A percentile compares a stretch with the other conserved stretches of the same genome.
phyloP scores from a whole-genome alignment of 106 monocot genomes.

The Phalaenopsis equestris region DNA sequence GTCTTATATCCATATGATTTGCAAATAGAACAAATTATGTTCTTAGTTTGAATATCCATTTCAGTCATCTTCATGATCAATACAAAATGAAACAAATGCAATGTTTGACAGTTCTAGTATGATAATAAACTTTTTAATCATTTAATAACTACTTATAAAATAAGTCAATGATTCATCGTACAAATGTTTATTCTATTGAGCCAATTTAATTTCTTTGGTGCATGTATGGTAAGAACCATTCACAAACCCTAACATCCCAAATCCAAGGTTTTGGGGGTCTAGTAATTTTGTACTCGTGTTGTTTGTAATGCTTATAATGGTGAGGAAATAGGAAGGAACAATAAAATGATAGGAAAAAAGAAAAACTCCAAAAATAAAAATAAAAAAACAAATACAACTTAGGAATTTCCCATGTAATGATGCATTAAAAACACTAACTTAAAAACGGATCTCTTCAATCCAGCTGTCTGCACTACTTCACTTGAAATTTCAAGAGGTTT shows the following conservation, averaged over 20 bases:
- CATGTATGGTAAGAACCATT: neutral
- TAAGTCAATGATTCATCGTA: neutral
- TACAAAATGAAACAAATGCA: neutral
- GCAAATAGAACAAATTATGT: neutral
- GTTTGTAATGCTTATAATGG: neutral
- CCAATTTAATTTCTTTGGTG: neutral
- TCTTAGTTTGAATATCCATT: neutral
- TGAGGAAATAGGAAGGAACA: neutral
- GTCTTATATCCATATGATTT: neutral
- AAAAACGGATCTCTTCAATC: slow-evolving; percentile 18
- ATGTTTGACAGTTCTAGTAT: neutral
- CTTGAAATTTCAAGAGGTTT: slow-evolving; percentile 31
- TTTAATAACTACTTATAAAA: neutral
- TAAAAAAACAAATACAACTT: neutral
- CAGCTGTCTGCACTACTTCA: slow-evolving; percentile 9
- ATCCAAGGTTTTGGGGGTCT: neutral
- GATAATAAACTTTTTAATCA: neutral
- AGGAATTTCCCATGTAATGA: neutral
- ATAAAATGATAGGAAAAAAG: neutral
- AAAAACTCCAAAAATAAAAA: neutral
- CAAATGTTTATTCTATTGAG: neutral
- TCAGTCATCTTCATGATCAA: neutral
- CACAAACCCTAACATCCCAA: neutral
- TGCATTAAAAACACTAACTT: slow-evolving; percentile 19
- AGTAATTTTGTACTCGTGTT: neutral